Conservation (phyloP, 805 yeast species). For the Zygosaccharomyces bisporus region DNA sequence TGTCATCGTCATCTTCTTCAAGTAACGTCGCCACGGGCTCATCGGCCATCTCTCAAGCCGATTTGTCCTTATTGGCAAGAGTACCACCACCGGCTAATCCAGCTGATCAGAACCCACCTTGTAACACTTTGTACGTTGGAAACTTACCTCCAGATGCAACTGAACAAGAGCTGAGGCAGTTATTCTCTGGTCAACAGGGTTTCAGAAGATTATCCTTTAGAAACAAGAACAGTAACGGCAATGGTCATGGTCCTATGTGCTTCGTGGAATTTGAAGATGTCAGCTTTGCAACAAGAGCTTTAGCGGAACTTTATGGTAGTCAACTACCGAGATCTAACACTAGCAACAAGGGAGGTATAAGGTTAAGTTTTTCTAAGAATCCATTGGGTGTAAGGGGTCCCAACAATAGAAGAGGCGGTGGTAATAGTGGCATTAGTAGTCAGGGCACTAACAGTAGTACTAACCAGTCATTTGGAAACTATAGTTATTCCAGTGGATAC, state of each 20-base stretch:
- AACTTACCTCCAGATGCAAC: constrained; percentile 96
- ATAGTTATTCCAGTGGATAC: constrained; percentile 21
- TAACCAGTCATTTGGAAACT: constrained; percentile 12
- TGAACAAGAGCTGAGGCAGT: constrained; percentile 82
- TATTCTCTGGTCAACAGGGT: constrained; percentile 87
- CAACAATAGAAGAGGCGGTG: constrained; percentile 42
- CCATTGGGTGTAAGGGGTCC: constrained; percentile 94
- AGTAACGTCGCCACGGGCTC: constrained; percentile 18
- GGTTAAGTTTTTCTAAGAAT: constrained; percentile 90
- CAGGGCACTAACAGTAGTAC: constrained; percentile 14
- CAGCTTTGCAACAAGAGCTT: constrained; percentile 84
- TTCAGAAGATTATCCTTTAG: constrained; percentile 90
- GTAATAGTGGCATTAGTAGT: constrained; percentile 20
- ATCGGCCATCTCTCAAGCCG: constrained; percentile 43
- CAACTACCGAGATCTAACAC: constrained; percentile 73
- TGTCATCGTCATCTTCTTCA: constrained; percentile 32
- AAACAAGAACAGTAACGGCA: constrained; percentile 55
- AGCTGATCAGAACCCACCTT: constrained; percentile 98
- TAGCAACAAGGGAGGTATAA: constrained; percentile 78
- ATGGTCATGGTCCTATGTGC: constrained; percentile 96
- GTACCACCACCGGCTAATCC: constrained; percentile 95
- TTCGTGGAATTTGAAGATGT: constrained; percentile 98
- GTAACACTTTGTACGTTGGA: constrained; percentile 95
- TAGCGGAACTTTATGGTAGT: constrained; percentile 90
- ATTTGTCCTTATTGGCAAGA: constrained; percentile 66